phyloP scores from a whole-genome alignment of 805 yeast species.

The Candida glaebosa region DNA sequence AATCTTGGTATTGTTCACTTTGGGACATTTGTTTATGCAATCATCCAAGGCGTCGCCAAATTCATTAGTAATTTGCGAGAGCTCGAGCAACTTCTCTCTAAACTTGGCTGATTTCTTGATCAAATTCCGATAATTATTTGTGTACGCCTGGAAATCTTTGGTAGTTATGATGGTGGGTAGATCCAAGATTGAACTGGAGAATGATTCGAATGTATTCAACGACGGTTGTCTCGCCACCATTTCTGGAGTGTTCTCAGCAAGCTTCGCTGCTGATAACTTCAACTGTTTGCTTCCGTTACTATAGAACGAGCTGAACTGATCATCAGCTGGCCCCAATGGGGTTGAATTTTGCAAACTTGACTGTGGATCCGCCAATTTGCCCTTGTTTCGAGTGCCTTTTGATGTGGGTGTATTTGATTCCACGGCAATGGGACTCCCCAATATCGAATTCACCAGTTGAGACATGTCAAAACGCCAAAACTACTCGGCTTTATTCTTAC shows the following conservation, averaged over 20 bases:
- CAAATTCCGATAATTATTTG: conserved; percentile 46
- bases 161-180: conserved; percentile 59
- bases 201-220: conserved; percentile 42
- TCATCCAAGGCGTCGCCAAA: conserved; percentile 69
- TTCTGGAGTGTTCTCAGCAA: neutral
- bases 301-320: neutral
- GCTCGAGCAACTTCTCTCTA: conserved; percentile 41
- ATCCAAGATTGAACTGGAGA: conserved; percentile 53
- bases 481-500: too few species aligned
- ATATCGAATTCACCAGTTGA: neutral
- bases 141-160: conserved; percentile 52
- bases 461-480: neutral
- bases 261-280: neutral
- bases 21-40: conserved; percentile 23
- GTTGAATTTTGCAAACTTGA: neutral
- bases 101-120: conserved; percentile 45
- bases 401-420: neutral
- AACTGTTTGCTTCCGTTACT: neutral
- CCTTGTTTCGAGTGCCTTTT: neutral
- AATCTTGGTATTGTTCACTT: conserved; percentile 19
- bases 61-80: conserved; percentile 62
- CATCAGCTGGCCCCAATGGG: neutral
- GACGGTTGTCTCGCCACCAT: conserved; percentile 24
- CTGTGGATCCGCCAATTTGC: neutral
- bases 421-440: neutral